Evolutionary conservation across 305 asterid genomes (phyloP).

Genomic region (Fraxinus sp.): DNA sequence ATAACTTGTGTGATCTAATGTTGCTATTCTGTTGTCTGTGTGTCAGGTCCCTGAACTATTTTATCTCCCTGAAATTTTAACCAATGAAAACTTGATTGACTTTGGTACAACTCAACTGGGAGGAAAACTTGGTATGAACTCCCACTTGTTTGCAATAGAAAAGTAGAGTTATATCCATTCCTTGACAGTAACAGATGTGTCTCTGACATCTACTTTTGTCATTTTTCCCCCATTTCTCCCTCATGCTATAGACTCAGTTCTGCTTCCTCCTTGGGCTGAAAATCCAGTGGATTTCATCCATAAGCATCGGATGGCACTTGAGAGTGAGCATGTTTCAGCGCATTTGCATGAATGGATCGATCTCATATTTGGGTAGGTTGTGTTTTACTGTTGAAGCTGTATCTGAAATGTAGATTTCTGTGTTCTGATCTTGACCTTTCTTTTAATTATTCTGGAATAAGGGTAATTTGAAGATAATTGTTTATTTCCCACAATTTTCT

Average conservation of each 20-base stretch:
- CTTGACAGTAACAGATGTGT: background rate
- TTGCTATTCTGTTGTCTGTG: constrained; percentile 19
- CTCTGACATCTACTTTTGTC: constrained; percentile 17
- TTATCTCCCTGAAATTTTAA: constrained; percentile 87
- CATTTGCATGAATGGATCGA: constrained; percentile 98
- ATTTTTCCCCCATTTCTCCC: constrained; percentile 21
- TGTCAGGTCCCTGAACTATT: constrained; percentile 96
- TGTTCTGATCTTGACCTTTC: background rate
- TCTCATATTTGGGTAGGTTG: constrained; percentile 87
- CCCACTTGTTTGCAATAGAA: constrained; percentile 23
- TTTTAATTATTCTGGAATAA: background rate
- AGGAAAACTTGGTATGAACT: constrained; percentile 85
- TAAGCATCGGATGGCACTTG: constrained; percentile 95
- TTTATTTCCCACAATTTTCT: constrained; percentile 13
- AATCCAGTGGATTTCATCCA: constrained; percentile 91
- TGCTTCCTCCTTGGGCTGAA: constrained; percentile 96
- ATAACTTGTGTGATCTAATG: constrained; percentile 20
- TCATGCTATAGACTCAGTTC: constrained; percentile 57
- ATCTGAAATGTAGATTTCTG: constrained; percentile 6
- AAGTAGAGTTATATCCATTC: constrained; percentile 17
- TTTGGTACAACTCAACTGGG: constrained; percentile 98
- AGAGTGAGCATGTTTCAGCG: constrained; percentile 93
- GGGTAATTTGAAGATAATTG: background rate
- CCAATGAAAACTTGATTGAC: constrained; percentile 82
- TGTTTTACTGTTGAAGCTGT: constrained; percentile 20